Conservation (phyloP, 148 eudicot species). For the Amaranthus hypochondriacus region DNA sequence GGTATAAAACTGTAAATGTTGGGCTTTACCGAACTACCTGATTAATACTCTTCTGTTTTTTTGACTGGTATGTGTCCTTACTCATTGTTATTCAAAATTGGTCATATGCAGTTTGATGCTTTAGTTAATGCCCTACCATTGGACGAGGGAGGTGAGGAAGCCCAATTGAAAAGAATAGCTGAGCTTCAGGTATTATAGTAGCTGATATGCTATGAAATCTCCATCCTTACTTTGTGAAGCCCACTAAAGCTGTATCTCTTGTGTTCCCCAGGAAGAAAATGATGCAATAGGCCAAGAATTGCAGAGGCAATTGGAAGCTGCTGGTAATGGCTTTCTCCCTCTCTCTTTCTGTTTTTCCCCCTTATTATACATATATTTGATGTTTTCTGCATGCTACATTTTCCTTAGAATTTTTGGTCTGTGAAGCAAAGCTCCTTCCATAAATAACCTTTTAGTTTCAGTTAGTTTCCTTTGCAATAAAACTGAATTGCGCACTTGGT, state of each 20-base stretch:
- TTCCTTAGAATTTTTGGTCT: not conserved
- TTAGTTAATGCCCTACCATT: slow-evolving; percentile 90
- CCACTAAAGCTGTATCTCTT: slow-evolving; percentile 9
- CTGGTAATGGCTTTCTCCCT: slow-evolving; percentile 45
- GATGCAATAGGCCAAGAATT: slow-evolving; percentile 89
- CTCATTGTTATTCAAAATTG: not conserved
- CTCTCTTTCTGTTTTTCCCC: not conserved
- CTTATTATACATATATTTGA: not conserved
- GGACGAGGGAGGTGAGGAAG: slow-evolving; percentile 95
- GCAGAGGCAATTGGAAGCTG: slow-evolving; percentile 89
- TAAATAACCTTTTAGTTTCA: not conserved
- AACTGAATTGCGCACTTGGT: too few species aligned
- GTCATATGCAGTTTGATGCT: slow-evolving; percentile 75
- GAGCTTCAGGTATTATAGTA: slow-evolving; percentile 70
- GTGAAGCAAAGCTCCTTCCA: not conserved
- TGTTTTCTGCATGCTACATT: not conserved
- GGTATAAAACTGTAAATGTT: not conserved
- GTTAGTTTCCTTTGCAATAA: too few species aligned
- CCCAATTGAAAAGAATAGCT: slow-evolving; percentile 83
- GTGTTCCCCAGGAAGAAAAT: slow-evolving; percentile 66
- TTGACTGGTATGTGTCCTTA: not conserved
- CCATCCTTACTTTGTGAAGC: not conserved
- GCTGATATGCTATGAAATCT: not conserved
- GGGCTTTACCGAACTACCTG: not conserved
- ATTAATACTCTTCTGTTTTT: not conserved